Evolutionary conservation across 768 basidiomycete species (phyloP).

Genomic region (Boletus coccyginus): DNA sequence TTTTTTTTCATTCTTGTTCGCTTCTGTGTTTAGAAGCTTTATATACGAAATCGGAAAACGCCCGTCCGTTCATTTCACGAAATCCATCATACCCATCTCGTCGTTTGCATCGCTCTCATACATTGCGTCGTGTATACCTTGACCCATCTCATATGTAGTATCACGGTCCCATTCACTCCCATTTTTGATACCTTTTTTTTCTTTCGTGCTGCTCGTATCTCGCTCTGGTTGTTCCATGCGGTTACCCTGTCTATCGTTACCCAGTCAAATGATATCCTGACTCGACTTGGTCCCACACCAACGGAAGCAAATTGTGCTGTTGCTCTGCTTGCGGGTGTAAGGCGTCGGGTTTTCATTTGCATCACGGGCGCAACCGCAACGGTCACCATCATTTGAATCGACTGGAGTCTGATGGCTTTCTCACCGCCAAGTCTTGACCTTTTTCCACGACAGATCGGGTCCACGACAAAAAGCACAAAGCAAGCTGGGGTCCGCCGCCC

Average conservation of each 20-base stretch:
- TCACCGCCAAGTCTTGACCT: conserved; percentile 6
- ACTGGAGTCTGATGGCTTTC: conserved; percentile 10
- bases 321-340: conserved; percentile 8
- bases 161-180: conserved; percentile 31
- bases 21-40: conserved; percentile 27
- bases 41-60: conserved; percentile 36
- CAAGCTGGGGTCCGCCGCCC: conserved; percentile 19
- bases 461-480: not conserved
- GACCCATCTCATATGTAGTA: conserved; percentile 37
- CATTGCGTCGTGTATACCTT: conserved; percentile 38
- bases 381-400: conserved; percentile 8
- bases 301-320: conserved; percentile 10
- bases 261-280: conserved; percentile 34
- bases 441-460: conserved; percentile 9
- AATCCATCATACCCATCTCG: conserved; percentile 32
- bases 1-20: conserved; percentile 25
- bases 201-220: conserved; percentile 4
- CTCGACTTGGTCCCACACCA: conserved; percentile 21
- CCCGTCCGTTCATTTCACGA: conserved; percentile 35
- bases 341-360: conserved; percentile 27
- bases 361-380: conserved; percentile 17
- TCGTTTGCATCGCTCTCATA: conserved; percentile 37
- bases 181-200: conserved; percentile 35
- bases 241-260: conserved; percentile 39
- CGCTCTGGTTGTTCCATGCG: conserved; percentile 31